Evolutionary conservation across 257 asterid species (phyloP), one percentile per base, ranked within the genome.

Genomic region (Nicotiana attenuata): DNA sequence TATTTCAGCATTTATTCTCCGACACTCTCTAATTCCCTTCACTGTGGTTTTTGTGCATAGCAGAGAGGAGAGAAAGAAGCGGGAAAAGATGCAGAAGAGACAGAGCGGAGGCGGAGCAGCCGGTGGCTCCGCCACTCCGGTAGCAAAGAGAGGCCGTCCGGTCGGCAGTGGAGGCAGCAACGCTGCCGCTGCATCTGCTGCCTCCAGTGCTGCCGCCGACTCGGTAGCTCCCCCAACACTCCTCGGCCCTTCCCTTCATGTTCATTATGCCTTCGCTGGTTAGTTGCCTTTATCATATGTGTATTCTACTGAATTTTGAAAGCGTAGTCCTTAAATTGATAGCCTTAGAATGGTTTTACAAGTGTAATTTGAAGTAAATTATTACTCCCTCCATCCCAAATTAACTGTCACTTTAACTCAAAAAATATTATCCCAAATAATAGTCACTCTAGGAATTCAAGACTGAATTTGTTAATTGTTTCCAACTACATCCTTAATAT

Each of bases 71-170:
- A 65, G 65, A 28, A 60, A 65, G 16, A 55, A 80, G 76, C 81
- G 67, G 81, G 33, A 83, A 95, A 86, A 95, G 85, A 98, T 93
- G 47, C 94, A 83, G 65, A 89, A 89, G 88, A 94, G 93, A 87
- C 87, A 78, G 55, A 89, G 94, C 81, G 97, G 96, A 76, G 90
- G 81, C 45, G 78, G 53, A 41, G 78, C 59, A 5, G 81, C 89
- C 10, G 93, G 93, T 14, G 92, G 94, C 87, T 85, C 94, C 88
- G 91, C 90, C 80, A 56, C 93, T 76, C 93, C 99, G 60, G 86
- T 96, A 61, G 89, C 97, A 61, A 93, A 95, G 89, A 89, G 99
- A 80, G 99, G 99, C 73, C 98, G 98, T 15, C 98, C 98, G 1
- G 82, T 91, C 71, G 99, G 98, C 6, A 91, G 97, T 63, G 97